Evolutionary conservation across 75 land plant species (phyloP), one percentile per base, ranked within the genome.

Genomic region (Larix kaempferi): DNA sequence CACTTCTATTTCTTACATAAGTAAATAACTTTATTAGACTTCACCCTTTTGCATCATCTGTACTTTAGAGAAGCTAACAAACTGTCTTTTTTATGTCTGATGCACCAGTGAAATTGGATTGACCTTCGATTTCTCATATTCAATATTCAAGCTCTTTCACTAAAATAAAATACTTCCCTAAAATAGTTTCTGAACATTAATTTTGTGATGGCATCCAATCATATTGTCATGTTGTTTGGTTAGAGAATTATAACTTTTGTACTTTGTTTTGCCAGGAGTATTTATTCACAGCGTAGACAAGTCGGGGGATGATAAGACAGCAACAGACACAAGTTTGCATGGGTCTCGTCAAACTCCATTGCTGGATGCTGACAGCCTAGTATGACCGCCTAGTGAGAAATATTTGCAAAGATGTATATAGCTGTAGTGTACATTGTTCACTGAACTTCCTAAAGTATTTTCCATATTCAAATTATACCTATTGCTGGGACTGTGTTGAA

Each of bases 241-340:
- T 58, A 19, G 4, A 19, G 59, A 76, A 76, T 12, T 69, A 33
- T 6, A 37, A 49, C 11, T 49, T 49, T 1, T 10, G 52, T 37
- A 1, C 44, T 21, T 41, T 25, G 41, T 29, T 69, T 15, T 37
- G 44, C 23, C 19, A 69, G 72, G 72, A 21, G 23, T 69, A 69
- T 69, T 69, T 69, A 21, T 69, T 69, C 44, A n/a, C 22, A 69
- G 72, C 11, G 44, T 69, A 69, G 72, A 69, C 72, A 69, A 69
- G 41, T 35, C 72, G 35, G 44, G 21, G 27, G 44, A 69, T 33
- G 72, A 69, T 21, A 69, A 69, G 39, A 6, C 44, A 69, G 54
- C 4, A 39, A 41, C n/a, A 23, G 52, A 16, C 41, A 41, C 72
- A 17, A 69, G 37, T 64, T 64, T 64, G 67, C 67, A 12, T 64